A percentile compares a stretch with the other conserved stretches of the same genome.
phyloP scores from a whole-genome alignment of 495 filamentous ascomycete species.

The Aspergillus hancockii region DNA sequence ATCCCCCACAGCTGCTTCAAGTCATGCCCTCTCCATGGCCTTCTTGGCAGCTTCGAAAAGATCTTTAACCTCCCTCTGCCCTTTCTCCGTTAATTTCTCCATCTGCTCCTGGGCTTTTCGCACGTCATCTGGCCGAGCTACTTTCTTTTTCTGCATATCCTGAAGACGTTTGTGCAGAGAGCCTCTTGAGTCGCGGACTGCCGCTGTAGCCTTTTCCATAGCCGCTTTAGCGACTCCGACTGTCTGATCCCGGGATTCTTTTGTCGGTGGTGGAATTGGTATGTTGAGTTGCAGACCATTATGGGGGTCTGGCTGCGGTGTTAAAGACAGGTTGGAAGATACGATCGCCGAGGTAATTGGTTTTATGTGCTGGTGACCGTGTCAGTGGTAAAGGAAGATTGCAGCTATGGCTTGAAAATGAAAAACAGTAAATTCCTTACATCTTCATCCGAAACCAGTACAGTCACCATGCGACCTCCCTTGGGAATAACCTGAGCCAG shows the following conservation, averaged over 20 bases:
- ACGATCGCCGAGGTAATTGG: slow-evolving; percentile 71
- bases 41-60: slow-evolving; percentile 67
- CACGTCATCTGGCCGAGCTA: slow-evolving; percentile 64
- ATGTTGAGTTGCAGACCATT: slow-evolving; percentile 72
- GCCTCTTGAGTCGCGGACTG: slow-evolving; percentile 55
- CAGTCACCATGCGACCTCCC: slow-evolving; percentile 63
- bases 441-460: slow-evolving; percentile 65
- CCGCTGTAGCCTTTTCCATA: slow-evolving; percentile 57
- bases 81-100: slow-evolving; percentile 74
- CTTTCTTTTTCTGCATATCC: slow-evolving; percentile 56
- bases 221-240: slow-evolving; percentile 59
- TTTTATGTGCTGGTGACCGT: slow-evolving; percentile 59
- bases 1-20: not conserved
- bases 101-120: slow-evolving; percentile 66
- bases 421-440: slow-evolving; percentile 37
- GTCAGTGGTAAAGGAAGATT: not conserved
- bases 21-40: slow-evolving; percentile 50
- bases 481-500: slow-evolving; percentile 76
- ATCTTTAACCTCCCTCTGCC: slow-evolving; percentile 64
- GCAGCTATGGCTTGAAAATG: not conserved
- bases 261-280: slow-evolving; percentile 67
- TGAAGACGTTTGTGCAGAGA: slow-evolving; percentile 66
- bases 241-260: slow-evolving; percentile 56
- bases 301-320: slow-evolving; percentile 67
- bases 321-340: slow-evolving; percentile 66